Conservation (phyloP, 2,329 filamentous ascomycete species). For the Pseudonectria buxi region DNA sequence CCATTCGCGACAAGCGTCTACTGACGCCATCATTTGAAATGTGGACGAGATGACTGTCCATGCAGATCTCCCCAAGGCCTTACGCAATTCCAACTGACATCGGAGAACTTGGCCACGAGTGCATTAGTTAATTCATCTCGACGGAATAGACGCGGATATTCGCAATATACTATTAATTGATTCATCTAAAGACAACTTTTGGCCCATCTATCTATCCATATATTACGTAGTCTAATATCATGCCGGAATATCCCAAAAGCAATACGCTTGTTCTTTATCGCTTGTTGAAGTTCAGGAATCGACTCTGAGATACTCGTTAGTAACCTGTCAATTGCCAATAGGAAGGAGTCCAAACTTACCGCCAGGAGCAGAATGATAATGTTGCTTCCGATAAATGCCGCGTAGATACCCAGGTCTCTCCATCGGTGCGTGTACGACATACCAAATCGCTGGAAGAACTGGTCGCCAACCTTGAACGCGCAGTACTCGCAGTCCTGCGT, state of each 20-base stretch:
- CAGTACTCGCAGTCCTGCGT: constrained; percentile 72
- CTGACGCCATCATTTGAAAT: too few relatives aligned
- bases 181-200: too few relatives aligned
- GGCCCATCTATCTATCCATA: too few relatives aligned
- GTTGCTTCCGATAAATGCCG: constrained; percentile 72
- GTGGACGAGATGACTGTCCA: too few relatives aligned
- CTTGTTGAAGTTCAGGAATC: constrained; percentile 47
- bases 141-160: too few relatives aligned
- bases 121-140: too few relatives aligned
- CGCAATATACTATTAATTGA: too few relatives aligned
- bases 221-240: too few relatives aligned
- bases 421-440: constrained; percentile 65
- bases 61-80: too few relatives aligned
- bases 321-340: background rate
- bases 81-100: too few relatives aligned
- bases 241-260: background rate
- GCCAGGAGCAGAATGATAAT: constrained; percentile 53
- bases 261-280: constrained; percentile 26
- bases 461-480: constrained; percentile 69
- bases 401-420: constrained; percentile 75
- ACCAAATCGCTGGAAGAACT: constrained; percentile 66
- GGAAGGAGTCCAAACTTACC: constrained; percentile 32
- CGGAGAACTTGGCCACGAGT: too few relatives aligned
- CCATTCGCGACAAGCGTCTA: too few relatives aligned
- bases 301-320: constrained; percentile 30